Conservation (phyloP, 768 basidiomycete genomes). For the Pulveroboletus ravenelii region DNA sequence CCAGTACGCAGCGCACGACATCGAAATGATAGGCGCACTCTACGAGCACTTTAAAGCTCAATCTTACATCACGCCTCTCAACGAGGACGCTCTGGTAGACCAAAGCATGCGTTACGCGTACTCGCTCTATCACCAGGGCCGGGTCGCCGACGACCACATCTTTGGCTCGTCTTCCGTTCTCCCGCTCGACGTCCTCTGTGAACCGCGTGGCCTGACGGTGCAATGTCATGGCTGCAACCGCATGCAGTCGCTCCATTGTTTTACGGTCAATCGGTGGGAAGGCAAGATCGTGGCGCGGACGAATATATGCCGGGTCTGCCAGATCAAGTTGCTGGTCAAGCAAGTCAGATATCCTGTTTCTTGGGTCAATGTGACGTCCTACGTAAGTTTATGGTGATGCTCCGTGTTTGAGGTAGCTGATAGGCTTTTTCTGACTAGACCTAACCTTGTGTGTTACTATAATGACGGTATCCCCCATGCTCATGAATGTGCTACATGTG, state of each 20-base stretch:
- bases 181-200: constrained; percentile 25
- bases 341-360: constrained; percentile 16
- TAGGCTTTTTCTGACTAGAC: constrained; percentile 1
- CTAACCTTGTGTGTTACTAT: neutral
- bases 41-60: constrained; percentile 31
- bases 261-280: constrained; percentile 12
- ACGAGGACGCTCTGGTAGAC: constrained; percentile 12
- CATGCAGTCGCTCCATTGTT: constrained; percentile 28
- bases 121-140: constrained; percentile 27
- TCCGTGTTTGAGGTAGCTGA: constrained; percentile 3
- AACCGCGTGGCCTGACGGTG: constrained; percentile 22
- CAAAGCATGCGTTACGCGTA: constrained; percentile 29
- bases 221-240: constrained; percentile 25
- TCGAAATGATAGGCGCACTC: constrained; percentile 35
- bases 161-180: constrained; percentile 22
- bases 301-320: constrained; percentile 25
- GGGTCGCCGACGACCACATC: constrained; percentile 20
- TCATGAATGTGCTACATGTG: constrained; percentile 1
- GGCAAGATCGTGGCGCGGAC: constrained; percentile 22
- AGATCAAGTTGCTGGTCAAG: constrained; percentile 29
- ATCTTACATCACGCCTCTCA: constrained; percentile 20
- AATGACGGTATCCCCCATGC: neutral
- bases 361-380: constrained; percentile 19
- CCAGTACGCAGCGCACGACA: constrained; percentile 41
- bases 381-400: constrained; percentile 7